Evolutionary conservation across 305 asterid species (phyloP), one percentile per base, ranked within the genome.

Genomic region (Fraxinus baroniana): DNA sequence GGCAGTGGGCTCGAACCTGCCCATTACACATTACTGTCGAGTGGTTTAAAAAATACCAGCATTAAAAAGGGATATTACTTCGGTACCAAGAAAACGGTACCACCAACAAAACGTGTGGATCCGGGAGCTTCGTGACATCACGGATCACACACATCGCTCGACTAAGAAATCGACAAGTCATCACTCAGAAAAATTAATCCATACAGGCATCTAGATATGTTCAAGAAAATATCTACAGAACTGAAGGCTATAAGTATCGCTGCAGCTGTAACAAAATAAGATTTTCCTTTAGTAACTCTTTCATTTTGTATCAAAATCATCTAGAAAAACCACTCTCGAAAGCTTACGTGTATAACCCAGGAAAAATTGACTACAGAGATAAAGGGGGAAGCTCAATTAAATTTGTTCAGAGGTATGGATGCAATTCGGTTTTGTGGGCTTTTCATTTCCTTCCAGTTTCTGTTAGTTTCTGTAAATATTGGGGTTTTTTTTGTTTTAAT

Each of bases 161-260:
- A 68, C 77, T 80, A 37, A 49, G 57, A 18, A 2, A 5, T 17
- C 5, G 87, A 88, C 97, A 90, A 90, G 91, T 93, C 91, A 89
- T 73, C 88, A 33, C 15, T 39, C n/a, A 4, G 17, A 22, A 22
- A 22, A 81, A 49, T 72, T 8, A 76, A 70, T 80, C 81, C 79
- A 71, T 83, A 79, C 84, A 72, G 39, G 77, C 78, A 12, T 4
- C 0, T 6, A 22, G 36, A 32, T 33, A 41, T 13, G 17, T 71
- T 30, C 35, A 17, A 24, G 10, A 90, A 90, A 91, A 88, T 85
- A 88, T 93, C 92, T 84, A 74, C 88, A 90, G 35, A 32, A 32
- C 35, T 32, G 85, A 89, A 85, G 87, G 82, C 89, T 92, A 92
- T 91, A 92, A 91, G 86, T 92, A 91, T 0, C 41, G 30, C 3